Conservation (phyloP, 192 early-diverging fungal species). For the Mortierella antarctica region DNA sequence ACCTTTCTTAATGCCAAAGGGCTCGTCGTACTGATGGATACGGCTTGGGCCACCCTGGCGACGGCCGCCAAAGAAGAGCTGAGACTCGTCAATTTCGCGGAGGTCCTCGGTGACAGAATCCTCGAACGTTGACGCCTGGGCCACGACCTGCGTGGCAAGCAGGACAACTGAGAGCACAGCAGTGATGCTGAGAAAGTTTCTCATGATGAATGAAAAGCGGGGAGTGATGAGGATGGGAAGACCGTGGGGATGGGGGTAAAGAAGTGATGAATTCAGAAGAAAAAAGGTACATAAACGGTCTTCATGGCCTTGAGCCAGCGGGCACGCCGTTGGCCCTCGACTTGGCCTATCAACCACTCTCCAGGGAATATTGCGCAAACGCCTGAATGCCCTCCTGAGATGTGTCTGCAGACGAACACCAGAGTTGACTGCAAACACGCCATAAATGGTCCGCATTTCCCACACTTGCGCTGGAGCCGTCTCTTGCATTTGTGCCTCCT, state of each 20-base stretch:
- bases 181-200: conserved; percentile 31
- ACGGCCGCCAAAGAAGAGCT: conserved; percentile 31
- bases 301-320: not conserved
- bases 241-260: not conserved
- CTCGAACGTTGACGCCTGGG: not conserved
- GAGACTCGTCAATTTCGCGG: not conserved
- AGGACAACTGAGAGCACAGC: conserved; percentile 22
- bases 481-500: no score
- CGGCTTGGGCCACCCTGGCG: conserved; percentile 10
- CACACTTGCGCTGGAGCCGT: not conserved
- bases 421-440: not conserved
- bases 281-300: not conserved
- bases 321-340: not conserved
- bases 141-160: conserved; percentile 17
- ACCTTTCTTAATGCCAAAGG: conserved; percentile 33
- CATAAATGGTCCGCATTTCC: conserved; percentile 17
- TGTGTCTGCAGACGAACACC: no score
- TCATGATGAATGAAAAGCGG: conserved; percentile 20
- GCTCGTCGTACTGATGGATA: conserved; percentile 9
- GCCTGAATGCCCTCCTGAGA: not conserved
- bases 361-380: conserved; percentile 5
- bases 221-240: not conserved
- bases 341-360: not conserved
- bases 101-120: not conserved
- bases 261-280: not conserved